Conservation (phyloP, 805 yeast genomes). For the Sungouiella thailandica region DNA sequence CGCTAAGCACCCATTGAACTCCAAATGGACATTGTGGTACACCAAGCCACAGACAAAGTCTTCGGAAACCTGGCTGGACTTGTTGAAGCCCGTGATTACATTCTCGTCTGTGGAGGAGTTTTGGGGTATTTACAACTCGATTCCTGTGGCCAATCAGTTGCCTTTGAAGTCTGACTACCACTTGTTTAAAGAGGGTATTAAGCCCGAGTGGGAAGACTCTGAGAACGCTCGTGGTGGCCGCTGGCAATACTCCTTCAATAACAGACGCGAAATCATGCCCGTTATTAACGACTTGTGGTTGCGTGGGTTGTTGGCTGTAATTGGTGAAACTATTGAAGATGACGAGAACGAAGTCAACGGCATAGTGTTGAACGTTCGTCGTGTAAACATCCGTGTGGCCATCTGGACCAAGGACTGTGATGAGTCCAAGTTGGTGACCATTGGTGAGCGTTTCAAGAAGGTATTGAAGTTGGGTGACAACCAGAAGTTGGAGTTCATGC, state of each 20-base stretch:
- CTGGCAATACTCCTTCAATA: slow-evolving; percentile 71
- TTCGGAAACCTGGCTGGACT: slow-evolving; percentile 85
- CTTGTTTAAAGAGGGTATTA: slow-evolving; percentile 86
- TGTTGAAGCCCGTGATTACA: slow-evolving; percentile 87
- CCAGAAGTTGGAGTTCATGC: slow-evolving; percentile 74
- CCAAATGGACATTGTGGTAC: slow-evolving; percentile 96
- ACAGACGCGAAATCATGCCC: slow-evolving; percentile 52
- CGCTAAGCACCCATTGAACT: slow-evolving; percentile 83
- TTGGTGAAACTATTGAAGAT: slow-evolving; percentile 92
- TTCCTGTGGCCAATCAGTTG: slow-evolving; percentile 86
- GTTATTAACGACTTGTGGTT: slow-evolving; percentile 90
- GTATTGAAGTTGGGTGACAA: slow-evolving; percentile 70
- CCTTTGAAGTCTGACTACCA: slow-evolving; percentile 94
- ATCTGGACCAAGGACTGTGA: slow-evolving; percentile 88
- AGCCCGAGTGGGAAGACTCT: slow-evolving; percentile 98
- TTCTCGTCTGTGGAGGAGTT: slow-evolving; percentile 96
- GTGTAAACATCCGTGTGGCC: slow-evolving; percentile 75
- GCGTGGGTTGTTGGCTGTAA: slow-evolving; percentile 78
- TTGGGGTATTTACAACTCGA: slow-evolving; percentile 95
- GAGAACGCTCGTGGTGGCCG: slow-evolving; percentile 89
- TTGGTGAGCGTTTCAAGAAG: slow-evolving; percentile 84
- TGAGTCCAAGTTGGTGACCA: slow-evolving; percentile 56
- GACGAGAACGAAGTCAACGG: slow-evolving; percentile 87
- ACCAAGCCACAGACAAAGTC: slow-evolving; percentile 83
- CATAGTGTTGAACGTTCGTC: slow-evolving; percentile 84